These are phyloP conservation scores for Sphaerulina musiva DNA, from an alignment of 2,329 filamentous ascomycete genomes.

Conservation along the genomic window DNA sequence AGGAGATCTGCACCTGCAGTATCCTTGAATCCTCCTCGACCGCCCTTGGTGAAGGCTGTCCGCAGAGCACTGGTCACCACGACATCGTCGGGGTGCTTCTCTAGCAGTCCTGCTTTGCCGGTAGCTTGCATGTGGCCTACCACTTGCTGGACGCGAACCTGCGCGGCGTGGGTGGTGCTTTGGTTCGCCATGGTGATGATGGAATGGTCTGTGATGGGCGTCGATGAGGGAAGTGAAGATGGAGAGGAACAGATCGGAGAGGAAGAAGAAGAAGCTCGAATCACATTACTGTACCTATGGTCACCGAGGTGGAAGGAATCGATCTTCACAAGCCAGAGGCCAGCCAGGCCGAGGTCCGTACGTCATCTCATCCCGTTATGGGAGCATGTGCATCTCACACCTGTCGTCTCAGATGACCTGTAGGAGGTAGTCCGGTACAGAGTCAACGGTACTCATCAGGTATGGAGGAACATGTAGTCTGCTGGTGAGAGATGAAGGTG, in stretches of 20 bases:
- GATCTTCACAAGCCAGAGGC: neutral
- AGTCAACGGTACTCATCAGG: too few species aligned
- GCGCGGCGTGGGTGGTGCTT: conserved; percentile 20
- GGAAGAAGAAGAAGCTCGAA: neutral
- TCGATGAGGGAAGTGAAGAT: neutral
- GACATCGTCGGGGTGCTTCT: conserved; percentile 59
- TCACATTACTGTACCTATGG: neutral
- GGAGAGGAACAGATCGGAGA: neutral
- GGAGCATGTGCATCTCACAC: neutral
- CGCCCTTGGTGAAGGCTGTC: conserved; percentile 85
- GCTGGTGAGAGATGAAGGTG: too few species aligned
- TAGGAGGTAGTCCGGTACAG: too few species aligned
- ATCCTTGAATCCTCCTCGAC: conserved; percentile 93
- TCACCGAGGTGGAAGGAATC: neutral
- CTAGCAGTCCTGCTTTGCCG: conserved; percentile 41
- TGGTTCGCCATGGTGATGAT: conserved; percentile 20
- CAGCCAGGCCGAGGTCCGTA: neutral
- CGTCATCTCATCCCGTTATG: neutral
- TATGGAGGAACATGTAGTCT: too few species aligned
- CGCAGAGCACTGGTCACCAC: conserved; percentile 90
- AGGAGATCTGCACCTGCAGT: conserved; percentile 83
- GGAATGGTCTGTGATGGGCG: neutral
- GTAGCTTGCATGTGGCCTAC: conserved; percentile 49
- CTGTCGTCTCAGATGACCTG: neutral
- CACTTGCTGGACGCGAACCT: conserved; percentile 51